Evolutionary conservation across 2,329 filamentous ascomycete genomes (phyloP).

Genomic region (Sarocladium strictum): DNA sequence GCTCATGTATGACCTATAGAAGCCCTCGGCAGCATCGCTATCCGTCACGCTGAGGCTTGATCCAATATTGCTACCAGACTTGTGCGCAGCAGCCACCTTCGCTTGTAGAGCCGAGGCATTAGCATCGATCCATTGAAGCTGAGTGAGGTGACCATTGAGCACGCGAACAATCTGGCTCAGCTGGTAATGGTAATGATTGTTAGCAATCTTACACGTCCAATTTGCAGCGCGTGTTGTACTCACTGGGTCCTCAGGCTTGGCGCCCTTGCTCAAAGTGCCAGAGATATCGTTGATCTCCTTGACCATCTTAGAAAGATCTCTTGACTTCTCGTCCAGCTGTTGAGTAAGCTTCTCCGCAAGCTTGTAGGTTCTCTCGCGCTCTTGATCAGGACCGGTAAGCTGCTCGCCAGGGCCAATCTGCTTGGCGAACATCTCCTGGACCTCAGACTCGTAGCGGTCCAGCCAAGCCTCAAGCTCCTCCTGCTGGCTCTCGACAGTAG

Average conservation of each 20-base stretch:
- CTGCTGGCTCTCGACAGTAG: conserved; percentile 86
- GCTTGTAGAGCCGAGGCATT: conserved; percentile 74
- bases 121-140: conserved; percentile 89
- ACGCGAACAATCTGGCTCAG: conserved; percentile 93
- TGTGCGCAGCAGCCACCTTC: conserved; percentile 78
- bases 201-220: conserved; percentile 13
- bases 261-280: conserved; percentile 81
- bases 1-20: conserved; percentile 83
- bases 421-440: conserved; percentile 80
- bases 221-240: conserved; percentile 29
- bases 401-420: conserved; percentile 71
- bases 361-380: conserved; percentile 94
- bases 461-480: conserved; percentile 84
- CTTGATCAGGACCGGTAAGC: conserved; percentile 83
- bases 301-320: conserved; percentile 91
- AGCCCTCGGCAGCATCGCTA: conserved; percentile 74
- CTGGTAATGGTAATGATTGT: conserved; percentile 37
- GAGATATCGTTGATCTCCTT: conserved; percentile 95
- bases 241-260: conserved; percentile 82
- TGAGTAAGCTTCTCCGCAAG: conserved; percentile 89
- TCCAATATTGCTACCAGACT: conserved; percentile 60
- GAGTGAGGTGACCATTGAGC: conserved; percentile 85
- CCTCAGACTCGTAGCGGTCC: conserved; percentile 84
- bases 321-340: conserved; percentile 86
- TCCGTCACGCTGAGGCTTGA: conserved; percentile 54